These are phyloP conservation scores for Fremontodendron californicum DNA, from an alignment of 345 rosid genomes.

Conservation along the genomic window DNA sequence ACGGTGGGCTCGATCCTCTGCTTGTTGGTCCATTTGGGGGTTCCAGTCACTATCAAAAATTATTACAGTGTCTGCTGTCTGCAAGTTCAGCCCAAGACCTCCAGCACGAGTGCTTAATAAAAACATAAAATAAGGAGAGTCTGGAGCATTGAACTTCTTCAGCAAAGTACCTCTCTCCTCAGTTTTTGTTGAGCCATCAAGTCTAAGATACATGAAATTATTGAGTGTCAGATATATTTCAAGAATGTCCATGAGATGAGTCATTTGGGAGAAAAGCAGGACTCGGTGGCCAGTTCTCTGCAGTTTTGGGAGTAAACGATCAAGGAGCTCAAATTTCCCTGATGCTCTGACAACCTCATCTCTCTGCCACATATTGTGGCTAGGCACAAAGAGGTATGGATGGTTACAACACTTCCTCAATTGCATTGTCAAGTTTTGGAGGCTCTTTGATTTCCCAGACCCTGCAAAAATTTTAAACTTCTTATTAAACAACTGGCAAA, in stretches of 20 bases:
- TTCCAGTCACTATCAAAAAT: constrained; percentile 99
- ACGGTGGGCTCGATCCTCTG: constrained; percentile 99
- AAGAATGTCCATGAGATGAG: constrained; percentile 89
- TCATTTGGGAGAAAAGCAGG: constrained; percentile 97
- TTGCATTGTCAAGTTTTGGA: constrained; percentile 95
- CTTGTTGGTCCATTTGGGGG: constrained; percentile 99
- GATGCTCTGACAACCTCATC: constrained; percentile 92
- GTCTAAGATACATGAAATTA: constrained; percentile 79
- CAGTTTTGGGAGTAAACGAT: constrained; percentile 92
- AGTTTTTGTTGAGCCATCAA: constrained; percentile 95
- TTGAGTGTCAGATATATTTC: constrained; percentile 79
- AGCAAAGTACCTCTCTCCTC: constrained; percentile 91
- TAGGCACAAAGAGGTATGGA: constrained; percentile 87
- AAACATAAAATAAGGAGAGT: constrained; percentile 97
- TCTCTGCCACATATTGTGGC: constrained; percentile 75
- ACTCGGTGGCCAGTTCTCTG: constrained; percentile 80
- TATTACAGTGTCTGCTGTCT: constrained; percentile 92
- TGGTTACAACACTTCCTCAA: constrained; percentile 99
- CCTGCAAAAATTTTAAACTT: constrained; percentile 46
- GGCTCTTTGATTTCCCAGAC: constrained; percentile 78
- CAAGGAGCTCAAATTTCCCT: constrained; percentile 96
- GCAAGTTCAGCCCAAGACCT: constrained; percentile 97
- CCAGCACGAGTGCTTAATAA: constrained; percentile 99
- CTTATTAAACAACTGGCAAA: constrained; percentile 11
- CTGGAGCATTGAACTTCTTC: constrained; percentile 85